phyloP scores from a whole-genome alignment of 306 rosid species.

The Inga oerstediana region DNA sequence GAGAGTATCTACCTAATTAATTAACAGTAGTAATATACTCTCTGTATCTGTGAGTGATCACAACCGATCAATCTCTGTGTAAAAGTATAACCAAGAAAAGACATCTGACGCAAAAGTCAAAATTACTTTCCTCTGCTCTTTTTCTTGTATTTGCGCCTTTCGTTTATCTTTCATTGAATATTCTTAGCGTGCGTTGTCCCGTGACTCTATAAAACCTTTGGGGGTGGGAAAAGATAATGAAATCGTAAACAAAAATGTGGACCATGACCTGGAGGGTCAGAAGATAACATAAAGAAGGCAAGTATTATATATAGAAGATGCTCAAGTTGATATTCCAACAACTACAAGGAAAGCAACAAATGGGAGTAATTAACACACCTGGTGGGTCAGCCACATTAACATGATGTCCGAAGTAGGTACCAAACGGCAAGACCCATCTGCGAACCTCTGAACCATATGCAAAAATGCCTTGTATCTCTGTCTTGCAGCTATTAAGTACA shows the following conservation, averaged over 20 bases:
- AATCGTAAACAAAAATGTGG: neutral
- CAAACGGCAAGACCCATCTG: constrained; percentile 51
- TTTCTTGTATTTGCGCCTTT: neutral
- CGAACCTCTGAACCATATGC: constrained; percentile 51
- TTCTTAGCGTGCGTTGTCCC: neutral
- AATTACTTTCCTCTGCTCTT: neutral
- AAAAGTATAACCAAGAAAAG: neutral
- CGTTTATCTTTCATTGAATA: neutral
- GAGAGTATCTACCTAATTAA: too few species aligned
- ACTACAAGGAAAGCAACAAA: neutral
- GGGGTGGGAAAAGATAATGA: neutral
- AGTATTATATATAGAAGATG: neutral
- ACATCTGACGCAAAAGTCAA: neutral
- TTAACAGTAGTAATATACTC: too few species aligned
- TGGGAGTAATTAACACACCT: constrained; percentile 47
- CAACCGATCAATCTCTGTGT: too few species aligned
- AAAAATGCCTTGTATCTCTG: constrained; percentile 81
- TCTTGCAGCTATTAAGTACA: constrained; percentile 74
- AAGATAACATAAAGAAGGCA: constrained; percentile 7
- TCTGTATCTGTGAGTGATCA: too few species aligned
- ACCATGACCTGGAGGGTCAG: neutral
- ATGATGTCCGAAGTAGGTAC: constrained; percentile 83
- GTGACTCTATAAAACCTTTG: neutral
- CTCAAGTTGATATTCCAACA: neutral
- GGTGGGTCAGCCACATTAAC: constrained; percentile 88